Base-by-base conservation (phyloP, 495 filamentous ascomycete species). In the Elaphomyces granulatus region DNA sequence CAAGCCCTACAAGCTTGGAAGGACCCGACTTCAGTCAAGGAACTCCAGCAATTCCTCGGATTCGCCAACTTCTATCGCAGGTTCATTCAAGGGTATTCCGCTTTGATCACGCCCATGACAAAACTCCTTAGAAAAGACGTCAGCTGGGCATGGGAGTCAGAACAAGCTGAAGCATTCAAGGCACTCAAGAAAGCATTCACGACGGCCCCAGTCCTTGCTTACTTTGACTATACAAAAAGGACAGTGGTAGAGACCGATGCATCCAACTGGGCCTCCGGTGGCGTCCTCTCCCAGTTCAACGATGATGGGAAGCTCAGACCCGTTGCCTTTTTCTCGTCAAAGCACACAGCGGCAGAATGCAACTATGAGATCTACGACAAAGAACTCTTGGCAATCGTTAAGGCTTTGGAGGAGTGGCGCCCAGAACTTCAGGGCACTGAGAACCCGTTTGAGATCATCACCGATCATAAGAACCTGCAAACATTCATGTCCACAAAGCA, bases 351-450 rank as follows among this genome's bases (percentile, higher is more conserved):
- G 1, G 42, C 43, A 0, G 38, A 62, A 21, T 38, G 9, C 3
- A 52, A 54, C 9, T 63, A 59, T 32, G 19, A 53, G 33, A 60
- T 53, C 14, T 43, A 58, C 33, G 32, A 61, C 36, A 51, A 57
- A 16, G 44, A 50, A 32, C 34, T 55, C 1, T 10, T 57, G 12
- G 47, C 37, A 3, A 52, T 48, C 20, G 40, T 51, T 8, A 16
- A n/a, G 33, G 36, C 35, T 15, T 51, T 61, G 8, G 30, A 58
- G 14, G 19, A 46, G 15, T 64, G 45, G 49, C 4, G 40, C 12
- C 34, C 34, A 14, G 20, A 51, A 17, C 44, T 56, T 1, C 32
- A 50, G 40, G 41, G 48, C 0, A 20, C 43, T 20, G 14, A 18
- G 21, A 17, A 4, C 34, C 38, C 0, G 37, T 46, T 45, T 32